Percentiles rank a stretch among this genome's conserved stretches.
phyloP scores from a whole-genome alignment of 805 yeast species.

The Metschnikowia gelsemii region DNA sequence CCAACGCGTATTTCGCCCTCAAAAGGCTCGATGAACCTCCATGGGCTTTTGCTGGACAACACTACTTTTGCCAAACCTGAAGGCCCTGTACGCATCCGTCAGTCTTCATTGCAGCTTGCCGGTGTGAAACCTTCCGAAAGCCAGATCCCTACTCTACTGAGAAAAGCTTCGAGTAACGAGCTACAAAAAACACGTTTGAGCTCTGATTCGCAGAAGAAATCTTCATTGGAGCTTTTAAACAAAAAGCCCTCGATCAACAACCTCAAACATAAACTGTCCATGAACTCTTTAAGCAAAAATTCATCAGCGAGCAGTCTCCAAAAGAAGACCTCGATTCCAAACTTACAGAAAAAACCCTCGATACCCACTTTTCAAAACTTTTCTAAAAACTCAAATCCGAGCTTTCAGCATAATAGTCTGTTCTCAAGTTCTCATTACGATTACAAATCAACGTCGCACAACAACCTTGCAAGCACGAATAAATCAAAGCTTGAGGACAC shows the following conservation, averaged over 20 bases:
- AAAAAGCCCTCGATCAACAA: conserved; percentile 8
- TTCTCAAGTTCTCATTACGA: background rate
- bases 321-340: conserved; percentile 22
- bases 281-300: conserved; percentile 6
- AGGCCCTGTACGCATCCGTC: conserved; percentile 25
- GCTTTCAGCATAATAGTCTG: background rate
- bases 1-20: conserved; percentile 37
- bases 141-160: conserved; percentile 2
- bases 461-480: background rate
- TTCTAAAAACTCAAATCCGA: background rate
- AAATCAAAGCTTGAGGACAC: background rate
- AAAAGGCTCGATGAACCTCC: conserved; percentile 39
- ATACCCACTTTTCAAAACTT: conserved; percentile 7
- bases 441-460: background rate
- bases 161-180: conserved; percentile 5
- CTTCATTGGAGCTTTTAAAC: conserved; percentile 5
- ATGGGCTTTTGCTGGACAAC: conserved; percentile 28
- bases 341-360: conserved; percentile 17
- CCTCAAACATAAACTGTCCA: conserved; percentile 12
- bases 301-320: conserved; percentile 15
- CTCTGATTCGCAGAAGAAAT: conserved; percentile 11
- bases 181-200: background rate
- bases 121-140: conserved; percentile 26
- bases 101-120: conserved; percentile 36
- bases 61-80: conserved; percentile 26